phyloP scores from a whole-genome alignment of 352 stramenopile genomes.

The Albugo candida region DNA sequence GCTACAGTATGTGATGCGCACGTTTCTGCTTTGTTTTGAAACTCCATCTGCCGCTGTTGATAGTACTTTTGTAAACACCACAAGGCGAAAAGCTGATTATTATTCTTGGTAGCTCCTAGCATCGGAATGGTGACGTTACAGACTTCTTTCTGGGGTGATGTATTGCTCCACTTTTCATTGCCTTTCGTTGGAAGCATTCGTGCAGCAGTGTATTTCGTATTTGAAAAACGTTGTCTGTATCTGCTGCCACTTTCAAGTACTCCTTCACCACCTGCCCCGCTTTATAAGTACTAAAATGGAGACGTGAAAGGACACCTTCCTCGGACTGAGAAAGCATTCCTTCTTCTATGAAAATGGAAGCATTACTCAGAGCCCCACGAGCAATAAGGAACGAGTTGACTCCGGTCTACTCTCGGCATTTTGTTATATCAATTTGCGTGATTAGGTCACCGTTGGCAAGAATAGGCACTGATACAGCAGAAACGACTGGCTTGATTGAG shows the following conservation, averaged over 20 bases:
- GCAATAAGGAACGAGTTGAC: conserved; percentile 68
- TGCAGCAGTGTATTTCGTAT: conserved; percentile 82
- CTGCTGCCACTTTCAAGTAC: conserved; percentile 49
- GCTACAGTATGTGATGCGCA: conserved; percentile 7
- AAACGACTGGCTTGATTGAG: conserved; percentile 34
- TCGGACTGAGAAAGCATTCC: conserved; percentile 37
- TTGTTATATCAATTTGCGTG: conserved; percentile 38
- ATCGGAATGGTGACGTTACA: conserved; percentile 27
- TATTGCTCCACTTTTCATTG: conserved; percentile 5
- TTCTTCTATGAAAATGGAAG: conserved; percentile 56
- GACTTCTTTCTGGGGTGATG: neutral
- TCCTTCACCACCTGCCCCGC: conserved; percentile 33
- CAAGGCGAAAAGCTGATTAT: conserved; percentile 51
- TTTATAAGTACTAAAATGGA: conserved; percentile 1
- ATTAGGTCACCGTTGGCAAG: conserved; percentile 82
- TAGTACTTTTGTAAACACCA: conserved; percentile 41
- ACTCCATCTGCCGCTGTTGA: conserved; percentile 11
- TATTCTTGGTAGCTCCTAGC: conserved; percentile 36
- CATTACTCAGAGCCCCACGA: conserved; percentile 58
- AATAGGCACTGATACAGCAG: conserved; percentile 55
- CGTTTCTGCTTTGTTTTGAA: conserved; percentile 3
- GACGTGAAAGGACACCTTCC: conserved; percentile 9
- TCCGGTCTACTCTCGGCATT: conserved; percentile 34
- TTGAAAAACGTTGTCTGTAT: conserved; percentile 76
- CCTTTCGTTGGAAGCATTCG: conserved; percentile 59